Percentiles rank a stretch among this genome's conserved stretches.
Evolutionary conservation across 139 green algal genomes (phyloP).

Genomic region (Coelastrella sp.): DNA sequence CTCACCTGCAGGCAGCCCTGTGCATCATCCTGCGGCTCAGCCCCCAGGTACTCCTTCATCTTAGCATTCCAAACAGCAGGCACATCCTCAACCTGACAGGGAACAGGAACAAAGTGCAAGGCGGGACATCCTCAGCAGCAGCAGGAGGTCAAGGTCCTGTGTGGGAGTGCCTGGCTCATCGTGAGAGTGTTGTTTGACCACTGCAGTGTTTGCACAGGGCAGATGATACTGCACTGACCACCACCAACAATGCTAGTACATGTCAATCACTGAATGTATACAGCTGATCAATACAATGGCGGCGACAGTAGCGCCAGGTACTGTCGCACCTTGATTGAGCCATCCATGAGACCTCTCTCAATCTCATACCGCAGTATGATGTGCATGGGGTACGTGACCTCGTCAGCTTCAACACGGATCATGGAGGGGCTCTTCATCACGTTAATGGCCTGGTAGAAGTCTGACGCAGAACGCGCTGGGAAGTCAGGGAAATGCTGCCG

Average conservation of each 20-base stretch:
- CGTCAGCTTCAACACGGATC: conserved; percentile 92
- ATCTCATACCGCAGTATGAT: conserved; percentile 90
- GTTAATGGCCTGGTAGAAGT: conserved; percentile 86
- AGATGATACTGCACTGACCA: neutral
- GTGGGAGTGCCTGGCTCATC: too few relatives aligned
- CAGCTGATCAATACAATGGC: neutral
- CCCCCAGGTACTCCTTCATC: conserved; percentile 83
- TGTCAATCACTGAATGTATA: too few relatives aligned
- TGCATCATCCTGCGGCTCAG: conserved; percentile 67
- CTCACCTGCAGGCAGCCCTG: conserved; percentile 82
- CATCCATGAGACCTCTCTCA: conserved; percentile 85
- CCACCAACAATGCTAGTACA: too few relatives aligned
- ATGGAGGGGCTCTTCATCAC: conserved; percentile 70
- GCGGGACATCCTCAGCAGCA: neutral
- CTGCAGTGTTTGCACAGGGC: neutral
- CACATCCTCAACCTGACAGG: conserved; percentile 65
- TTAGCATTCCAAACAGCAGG: conserved; percentile 80
- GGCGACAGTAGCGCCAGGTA: neutral
- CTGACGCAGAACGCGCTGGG: conserved; percentile 47
- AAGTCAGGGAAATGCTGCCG: conserved; percentile 59
- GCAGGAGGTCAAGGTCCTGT: neutral
- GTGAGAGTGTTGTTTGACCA: neutral
- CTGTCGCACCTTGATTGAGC: conserved; percentile 58
- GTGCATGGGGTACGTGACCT: conserved; percentile 93
- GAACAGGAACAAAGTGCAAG: neutral